Base-by-base conservation (phyloP, 768 basidiomycete species). In the Serendipita indica region DNA sequence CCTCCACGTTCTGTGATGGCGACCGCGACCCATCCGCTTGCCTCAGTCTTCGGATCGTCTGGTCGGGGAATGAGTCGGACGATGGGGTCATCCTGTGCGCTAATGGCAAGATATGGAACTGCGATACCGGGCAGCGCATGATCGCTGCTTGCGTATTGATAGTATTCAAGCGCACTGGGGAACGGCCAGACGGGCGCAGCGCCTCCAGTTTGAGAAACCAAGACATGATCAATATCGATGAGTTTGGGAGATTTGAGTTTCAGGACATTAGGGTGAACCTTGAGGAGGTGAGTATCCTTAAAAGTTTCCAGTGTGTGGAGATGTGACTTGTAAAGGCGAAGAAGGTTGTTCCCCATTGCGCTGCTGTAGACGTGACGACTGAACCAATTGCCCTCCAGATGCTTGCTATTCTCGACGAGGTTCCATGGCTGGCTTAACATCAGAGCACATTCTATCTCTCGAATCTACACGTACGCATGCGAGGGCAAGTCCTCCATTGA, bases 81-180 rank as follows among this genome's bases (percentile, higher is more conserved):
- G 39, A 89, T 77, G 18, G 88, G 88, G 68, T 89, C 88, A 67
- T 89, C 85, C 22, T 75, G 76, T 16, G 88, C 77, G 65, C 84
- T 86, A 60, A 90, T 75, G 3, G 82, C 78, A 5, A 92, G 76
- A 69, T 82, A 83, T 13, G 89, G 89, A 30, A 90, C 79, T 41
- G 72, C 74, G 63, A 91, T 75, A 59, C 77, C 71, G 58, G 70
- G 69, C 27, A 89, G 69, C 52, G 80, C 72, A 35, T 79, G 67
- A 68, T 86, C 79, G 65, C 80, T 83, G 3, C 86, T 82, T 3
- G 74, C 72, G 65, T 75, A 75, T 57, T 67, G 64, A 63, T 79
- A 77, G 64, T 81, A 80, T 52, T 75, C 77, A 10, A 62, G 46
- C 54, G 73, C 74, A 10, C 72, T 69, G 37, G 71, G 65, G 65